A percentile compares a stretch with the other conserved stretches of the same genome.
phyloP scores from a whole-genome alignment of 306 rosid species.

The Pyrus pyrifolia region DNA sequence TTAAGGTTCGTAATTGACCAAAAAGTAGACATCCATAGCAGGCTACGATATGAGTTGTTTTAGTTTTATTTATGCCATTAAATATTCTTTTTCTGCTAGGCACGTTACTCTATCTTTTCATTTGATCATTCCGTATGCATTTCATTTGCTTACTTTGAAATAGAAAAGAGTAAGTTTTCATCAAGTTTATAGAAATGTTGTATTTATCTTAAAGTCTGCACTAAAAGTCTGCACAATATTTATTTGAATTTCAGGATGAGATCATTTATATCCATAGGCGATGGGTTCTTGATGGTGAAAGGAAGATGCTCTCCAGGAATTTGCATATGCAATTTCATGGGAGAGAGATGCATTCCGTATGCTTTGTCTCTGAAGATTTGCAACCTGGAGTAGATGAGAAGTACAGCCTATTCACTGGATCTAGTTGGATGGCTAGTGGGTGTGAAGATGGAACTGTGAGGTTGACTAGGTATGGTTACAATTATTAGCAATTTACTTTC shows the following conservation, averaged over 20 bases:
- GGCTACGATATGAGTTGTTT: neutral
- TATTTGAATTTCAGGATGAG: slow-evolving; percentile 58
- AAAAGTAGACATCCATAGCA: neutral
- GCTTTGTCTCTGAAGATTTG: slow-evolving; percentile 51
- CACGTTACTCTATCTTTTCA: neutral
- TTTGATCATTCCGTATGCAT: neutral
- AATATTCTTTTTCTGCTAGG: neutral
- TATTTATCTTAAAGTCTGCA: neutral
- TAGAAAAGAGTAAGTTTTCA: neutral
- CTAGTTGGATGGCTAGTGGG: slow-evolving; percentile 83
- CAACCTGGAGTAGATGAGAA: slow-evolving; percentile 32
- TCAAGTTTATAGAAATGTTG: no score
- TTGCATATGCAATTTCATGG: slow-evolving; percentile 93
- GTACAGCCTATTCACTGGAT: slow-evolving; percentile 27
- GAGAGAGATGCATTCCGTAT: slow-evolving; percentile 87
- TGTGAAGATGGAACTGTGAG: slow-evolving; percentile 98
- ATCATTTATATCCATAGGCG: slow-evolving; percentile 56
- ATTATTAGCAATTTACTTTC: slow-evolving; percentile 8
- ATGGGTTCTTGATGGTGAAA: slow-evolving; percentile 42
- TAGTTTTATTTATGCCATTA: neutral
- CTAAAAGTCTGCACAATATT: neutral
- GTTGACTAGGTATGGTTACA: slow-evolving; percentile 63
- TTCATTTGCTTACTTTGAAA: neutral
- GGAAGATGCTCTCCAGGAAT: slow-evolving; percentile 62
- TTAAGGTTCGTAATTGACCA: slow-evolving; percentile 51